Conservation (phyloP, 2,329 filamentous ascomycete species). For the Fusarium coffeatum region DNA sequence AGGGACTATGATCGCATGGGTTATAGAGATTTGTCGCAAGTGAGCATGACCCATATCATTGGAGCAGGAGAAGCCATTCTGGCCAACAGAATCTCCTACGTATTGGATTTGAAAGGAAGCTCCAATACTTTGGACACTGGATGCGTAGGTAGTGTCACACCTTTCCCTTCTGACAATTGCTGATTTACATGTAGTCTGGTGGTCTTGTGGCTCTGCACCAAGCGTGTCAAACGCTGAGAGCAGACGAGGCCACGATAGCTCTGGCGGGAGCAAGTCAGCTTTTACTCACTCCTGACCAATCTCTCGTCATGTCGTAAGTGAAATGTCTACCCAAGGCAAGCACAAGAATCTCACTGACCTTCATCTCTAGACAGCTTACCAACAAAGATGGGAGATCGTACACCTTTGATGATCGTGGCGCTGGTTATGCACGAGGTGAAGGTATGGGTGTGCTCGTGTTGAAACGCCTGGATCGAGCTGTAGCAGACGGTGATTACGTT, state of each 20-base stretch:
- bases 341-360: too few relatives aligned
- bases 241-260: not conserved
- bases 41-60: conserved; percentile 2
- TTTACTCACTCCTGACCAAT: not conserved
- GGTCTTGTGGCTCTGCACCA: conserved; percentile 1
- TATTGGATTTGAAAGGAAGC: conserved; percentile 2
- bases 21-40: conserved; percentile 3
- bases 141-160: not conserved
- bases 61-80: conserved; percentile 1
- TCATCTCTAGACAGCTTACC: not conserved
- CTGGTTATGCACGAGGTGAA: conserved; percentile 29
- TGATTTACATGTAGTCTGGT: not conserved
- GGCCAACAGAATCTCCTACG: conserved; percentile 10
- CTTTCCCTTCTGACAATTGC: too few relatives aligned
- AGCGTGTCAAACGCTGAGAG: conserved; percentile 4
- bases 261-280: not conserved
- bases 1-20: conserved; percentile 8
- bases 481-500: conserved; percentile 33
- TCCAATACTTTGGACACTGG: not conserved
- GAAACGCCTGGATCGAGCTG: conserved; percentile 28
- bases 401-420: conserved; percentile 17
- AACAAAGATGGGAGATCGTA: conserved; percentile 12
- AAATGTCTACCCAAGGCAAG: too few relatives aligned
- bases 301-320: not conserved
- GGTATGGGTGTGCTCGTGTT: conserved; percentile 32